Percentiles rank a stretch among this genome's conserved stretches.
These are phyloP conservation scores for Fusarium sp. DNA, from an alignment of 2,329 filamentous ascomycete genomes.

Conservation along the genomic window DNA sequence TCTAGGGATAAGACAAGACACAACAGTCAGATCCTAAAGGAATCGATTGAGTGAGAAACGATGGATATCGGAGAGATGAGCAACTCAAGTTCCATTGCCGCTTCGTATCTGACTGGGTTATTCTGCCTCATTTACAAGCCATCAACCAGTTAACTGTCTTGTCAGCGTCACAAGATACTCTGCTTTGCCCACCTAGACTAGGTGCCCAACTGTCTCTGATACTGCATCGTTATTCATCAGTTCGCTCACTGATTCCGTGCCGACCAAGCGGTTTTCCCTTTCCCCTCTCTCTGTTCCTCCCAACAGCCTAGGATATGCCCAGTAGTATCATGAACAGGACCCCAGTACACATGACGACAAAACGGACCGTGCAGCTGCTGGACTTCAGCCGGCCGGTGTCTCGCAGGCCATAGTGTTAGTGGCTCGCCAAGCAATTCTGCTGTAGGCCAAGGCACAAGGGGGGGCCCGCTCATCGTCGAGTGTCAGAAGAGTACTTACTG, in stretches of 20 bases:
- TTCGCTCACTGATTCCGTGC: neutral
- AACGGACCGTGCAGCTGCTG: constrained; percentile 28
- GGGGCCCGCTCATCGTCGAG: neutral
- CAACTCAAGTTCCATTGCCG: neutral
- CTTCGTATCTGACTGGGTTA: neutral
- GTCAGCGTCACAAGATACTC: constrained; percentile 28
- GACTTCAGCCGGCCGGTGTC: constrained; percentile 22
- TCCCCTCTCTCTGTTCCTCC: neutral
- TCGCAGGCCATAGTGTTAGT: constrained; percentile 33
- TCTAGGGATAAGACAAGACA: neutral
- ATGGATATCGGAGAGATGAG: neutral
- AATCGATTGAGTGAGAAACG: constrained; percentile 18
- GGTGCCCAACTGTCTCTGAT: constrained; percentile 19
- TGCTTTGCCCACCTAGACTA: neutral
- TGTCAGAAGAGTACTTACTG: neutral
- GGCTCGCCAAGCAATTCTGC: constrained; percentile 21
- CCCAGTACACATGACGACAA: constrained; percentile 37
- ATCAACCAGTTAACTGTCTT: neutral
- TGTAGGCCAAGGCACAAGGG: neutral
- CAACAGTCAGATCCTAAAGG: constrained; percentile 10
- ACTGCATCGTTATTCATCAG: constrained; percentile 23
- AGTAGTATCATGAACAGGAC: neutral
- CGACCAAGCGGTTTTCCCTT: constrained; percentile 12
- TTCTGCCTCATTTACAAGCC: constrained; percentile 24
- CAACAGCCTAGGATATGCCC: neutral